A percentile compares a stretch with the other conserved stretches of the same genome.
Evolutionary conservation across 768 basidiomycete genomes (phyloP).

Genomic region (Lactarius tabidus): DNA sequence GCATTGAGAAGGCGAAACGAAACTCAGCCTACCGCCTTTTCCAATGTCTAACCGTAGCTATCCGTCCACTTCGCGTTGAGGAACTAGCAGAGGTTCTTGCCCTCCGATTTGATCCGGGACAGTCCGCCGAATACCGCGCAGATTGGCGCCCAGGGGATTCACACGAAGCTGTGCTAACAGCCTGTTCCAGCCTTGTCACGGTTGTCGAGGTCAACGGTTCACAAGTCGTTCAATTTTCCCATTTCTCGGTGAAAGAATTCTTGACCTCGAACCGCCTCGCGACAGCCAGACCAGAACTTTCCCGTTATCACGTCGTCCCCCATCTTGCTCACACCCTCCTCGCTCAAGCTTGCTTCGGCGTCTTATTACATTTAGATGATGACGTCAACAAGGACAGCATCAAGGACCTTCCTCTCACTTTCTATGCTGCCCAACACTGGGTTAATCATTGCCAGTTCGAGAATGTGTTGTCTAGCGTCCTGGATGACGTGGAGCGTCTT

Average conservation of each 20-base stretch:
- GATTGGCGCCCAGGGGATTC: constrained; percentile 1
- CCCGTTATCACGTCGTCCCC: not conserved
- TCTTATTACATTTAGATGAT: not conserved
- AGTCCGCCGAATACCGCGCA: not conserved
- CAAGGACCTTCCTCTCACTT: not conserved
- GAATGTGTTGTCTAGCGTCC: not conserved
- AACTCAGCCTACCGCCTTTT: not conserved
- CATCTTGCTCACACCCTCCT: not conserved
- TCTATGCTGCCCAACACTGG: not conserved
- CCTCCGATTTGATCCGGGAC: not conserved
- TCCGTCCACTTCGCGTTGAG: not conserved
- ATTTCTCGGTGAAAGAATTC: constrained; percentile 1
- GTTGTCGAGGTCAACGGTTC: not conserved
- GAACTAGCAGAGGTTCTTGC: constrained; percentile 4
- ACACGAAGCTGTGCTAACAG: not conserved
- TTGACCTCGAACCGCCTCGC: not conserved
- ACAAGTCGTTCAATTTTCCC: not conserved
- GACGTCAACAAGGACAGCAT: not conserved
- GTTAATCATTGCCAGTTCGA: not conserved
- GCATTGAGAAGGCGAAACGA: not conserved
- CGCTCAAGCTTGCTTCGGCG: not conserved
- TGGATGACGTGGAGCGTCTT: not conserved
- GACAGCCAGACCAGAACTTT: not conserved
- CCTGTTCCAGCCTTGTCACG: not conserved
- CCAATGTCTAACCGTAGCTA: not conserved